These are phyloP conservation scores for Cyclotella cryptica DNA, from an alignment of 108 stramenopile genomes.

Conservation along the genomic window DNA sequence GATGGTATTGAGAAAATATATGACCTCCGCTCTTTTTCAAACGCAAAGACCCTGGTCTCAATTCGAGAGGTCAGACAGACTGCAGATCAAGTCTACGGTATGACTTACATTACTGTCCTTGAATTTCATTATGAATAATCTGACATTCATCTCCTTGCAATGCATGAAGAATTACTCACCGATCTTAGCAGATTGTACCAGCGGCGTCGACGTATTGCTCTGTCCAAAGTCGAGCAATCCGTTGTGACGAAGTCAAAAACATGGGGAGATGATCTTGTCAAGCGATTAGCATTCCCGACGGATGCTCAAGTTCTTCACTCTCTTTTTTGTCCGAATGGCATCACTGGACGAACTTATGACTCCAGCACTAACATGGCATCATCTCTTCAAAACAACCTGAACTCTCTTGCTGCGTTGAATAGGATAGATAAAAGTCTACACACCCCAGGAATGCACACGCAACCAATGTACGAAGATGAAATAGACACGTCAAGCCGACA, in stretches of 20 bases:
- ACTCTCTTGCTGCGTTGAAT: conserved; percentile 3
- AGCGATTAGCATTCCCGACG: background rate
- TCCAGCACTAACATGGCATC: too few relatives aligned
- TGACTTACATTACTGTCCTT: background rate
- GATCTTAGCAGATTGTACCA: conserved; percentile 16
- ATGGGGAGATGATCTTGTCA: background rate
- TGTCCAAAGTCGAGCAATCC: conserved; percentile 10
- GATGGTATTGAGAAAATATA: conserved; percentile 85
- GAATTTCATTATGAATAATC: background rate
- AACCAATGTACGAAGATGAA: conserved; percentile 12
- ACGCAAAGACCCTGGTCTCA: conserved; percentile 61
- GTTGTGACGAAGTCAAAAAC: background rate
- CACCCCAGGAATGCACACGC: too few relatives aligned
- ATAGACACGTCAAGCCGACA: background rate
- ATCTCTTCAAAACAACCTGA: background rate
- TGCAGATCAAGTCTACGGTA: conserved; percentile 72
- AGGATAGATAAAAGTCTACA: background rate
- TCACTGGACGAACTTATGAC: background rate
- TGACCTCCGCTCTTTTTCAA: conserved; percentile 72
- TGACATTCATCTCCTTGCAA: background rate
- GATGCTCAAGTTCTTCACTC: background rate
- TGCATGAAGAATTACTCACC: background rate
- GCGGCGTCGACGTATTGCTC: conserved; percentile 4
- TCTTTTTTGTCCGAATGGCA: conserved; percentile 13
- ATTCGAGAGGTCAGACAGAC: conserved; percentile 66